Evolutionary conservation across 805 yeast species (phyloP), one percentile per base, ranked within the genome.

Genomic region (Cyberlindnera sargentensis): DNA sequence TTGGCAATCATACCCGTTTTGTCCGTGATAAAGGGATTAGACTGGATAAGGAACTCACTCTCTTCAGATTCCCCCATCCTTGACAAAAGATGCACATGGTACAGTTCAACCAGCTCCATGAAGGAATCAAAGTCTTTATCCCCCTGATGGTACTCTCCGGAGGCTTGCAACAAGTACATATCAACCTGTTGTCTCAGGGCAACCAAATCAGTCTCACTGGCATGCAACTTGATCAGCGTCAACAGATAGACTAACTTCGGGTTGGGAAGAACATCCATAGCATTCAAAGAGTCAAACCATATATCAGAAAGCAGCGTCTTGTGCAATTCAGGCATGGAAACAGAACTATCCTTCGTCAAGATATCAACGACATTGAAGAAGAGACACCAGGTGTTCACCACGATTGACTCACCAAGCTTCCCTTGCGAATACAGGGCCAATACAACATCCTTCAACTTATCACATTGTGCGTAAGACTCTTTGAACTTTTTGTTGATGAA

Each of bases 361-460:
- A 58, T 49, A 44, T 58, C 61, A 11, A 58, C 44, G 27, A 58
- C 36, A 35, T 56, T 57, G 44, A 58, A 49, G 37, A 57, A 57
- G 10, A 58, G 40, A 4, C 55, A 42, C 62, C 62, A 58, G 8
- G 52, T 31, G 33, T 47, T 56, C 6, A 47, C 35, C 9, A 54
- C 50, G 3, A 51, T 15, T 9, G 40, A 44, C 5, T 44, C 40
- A 7, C 47, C 51, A 25, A 57, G 47, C 35, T 37, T 31, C 4
- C 40, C 44, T 9, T 42, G 43, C 5, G 50, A 46, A 8, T 41
- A 48, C 10, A 52, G 40, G 0, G 15, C 25, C 10, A 49, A 30
- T 3, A 49, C 43, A 2, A 46, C 39, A 7, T 46, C 44, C 0
- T 50, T 43, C 23, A 55, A 28, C 8, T 34, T 36, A 6, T 39